phyloP scores from a whole-genome alignment of 805 yeast genomes.

The Brettanomyces custersianus region DNA sequence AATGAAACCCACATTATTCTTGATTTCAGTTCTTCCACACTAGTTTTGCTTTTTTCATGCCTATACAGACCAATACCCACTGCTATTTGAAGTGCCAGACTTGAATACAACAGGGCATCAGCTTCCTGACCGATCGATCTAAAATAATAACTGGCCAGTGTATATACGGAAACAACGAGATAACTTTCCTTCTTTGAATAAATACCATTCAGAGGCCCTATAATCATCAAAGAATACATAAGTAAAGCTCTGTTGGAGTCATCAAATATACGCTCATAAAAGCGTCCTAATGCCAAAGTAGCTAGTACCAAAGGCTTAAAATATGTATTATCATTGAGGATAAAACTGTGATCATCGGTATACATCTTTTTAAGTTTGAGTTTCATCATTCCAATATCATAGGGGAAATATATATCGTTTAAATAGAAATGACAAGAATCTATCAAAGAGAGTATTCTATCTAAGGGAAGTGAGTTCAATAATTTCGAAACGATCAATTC shows the following conservation, averaged over 20 bases:
- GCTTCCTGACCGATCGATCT: slow-evolving; percentile 17
- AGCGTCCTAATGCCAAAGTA: slow-evolving; percentile 18
- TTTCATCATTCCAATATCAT: slow-evolving; percentile 13
- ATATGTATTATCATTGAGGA: slow-evolving; percentile 4
- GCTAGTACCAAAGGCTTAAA: slow-evolving; percentile 15
- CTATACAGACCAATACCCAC: slow-evolving; percentile 13
- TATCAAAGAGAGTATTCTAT: slow-evolving; percentile 9
- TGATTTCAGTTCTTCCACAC: slow-evolving; percentile 12
- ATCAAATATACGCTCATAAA: slow-evolving; percentile 12
- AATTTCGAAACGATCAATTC: slow-evolving; percentile 6
- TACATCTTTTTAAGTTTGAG: slow-evolving; percentile 11
- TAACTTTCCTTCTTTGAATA: slow-evolving; percentile 7
- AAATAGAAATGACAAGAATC: slow-evolving; percentile 15
- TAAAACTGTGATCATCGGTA: slow-evolving; percentile 7
- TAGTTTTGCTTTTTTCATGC: not conserved
- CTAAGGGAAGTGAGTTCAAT: slow-evolving; percentile 8
- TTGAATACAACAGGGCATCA: slow-evolving; percentile 19
- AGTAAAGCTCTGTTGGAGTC: slow-evolving; percentile 11
- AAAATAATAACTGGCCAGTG: slow-evolving; percentile 15
- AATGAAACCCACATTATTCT: slow-evolving; percentile 19
- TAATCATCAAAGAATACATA: slow-evolving; percentile 9
- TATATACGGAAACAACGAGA: slow-evolving; percentile 13
- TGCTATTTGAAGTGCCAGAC: slow-evolving; percentile 17
- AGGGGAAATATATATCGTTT: slow-evolving; percentile 17
- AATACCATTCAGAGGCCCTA: slow-evolving; percentile 12